Conservation (phyloP, 345 rosid genomes). For the Eucalyptus globulus region DNA sequence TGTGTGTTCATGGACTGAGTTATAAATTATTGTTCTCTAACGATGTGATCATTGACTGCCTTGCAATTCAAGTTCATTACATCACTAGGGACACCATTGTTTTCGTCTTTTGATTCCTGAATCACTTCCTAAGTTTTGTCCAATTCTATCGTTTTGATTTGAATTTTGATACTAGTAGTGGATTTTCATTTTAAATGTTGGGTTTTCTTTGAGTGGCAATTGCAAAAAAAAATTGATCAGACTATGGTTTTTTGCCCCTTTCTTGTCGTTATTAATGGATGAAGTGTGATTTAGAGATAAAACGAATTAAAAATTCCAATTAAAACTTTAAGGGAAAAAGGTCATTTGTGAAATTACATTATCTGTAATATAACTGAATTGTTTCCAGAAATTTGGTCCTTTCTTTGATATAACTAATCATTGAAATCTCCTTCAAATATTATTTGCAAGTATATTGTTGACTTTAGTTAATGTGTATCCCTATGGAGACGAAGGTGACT, state of each 20-base stretch:
- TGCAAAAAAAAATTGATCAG: not conserved
- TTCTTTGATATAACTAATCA: not conserved
- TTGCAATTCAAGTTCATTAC: not conserved
- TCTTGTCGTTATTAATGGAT: not conserved
- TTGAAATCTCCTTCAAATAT: too few species aligned
- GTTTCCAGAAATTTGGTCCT: not conserved
- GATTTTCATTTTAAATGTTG: not conserved
- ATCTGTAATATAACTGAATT: not conserved
- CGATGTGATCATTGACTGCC: not conserved
- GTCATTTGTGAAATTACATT: not conserved
- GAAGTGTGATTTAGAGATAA: not conserved
- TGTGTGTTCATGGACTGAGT: not conserved
- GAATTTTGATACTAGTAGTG: not conserved
- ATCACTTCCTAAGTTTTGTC: not conserved
- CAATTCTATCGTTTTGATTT: not conserved
- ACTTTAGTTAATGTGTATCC: not conserved
- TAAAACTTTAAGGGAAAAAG: not conserved
- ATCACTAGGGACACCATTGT: not conserved
- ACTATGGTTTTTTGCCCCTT: not conserved
- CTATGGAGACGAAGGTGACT: not conserved
- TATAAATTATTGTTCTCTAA: not conserved
- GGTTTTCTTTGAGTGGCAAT: not conserved
- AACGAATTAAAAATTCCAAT: not conserved
- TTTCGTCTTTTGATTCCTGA: not conserved
- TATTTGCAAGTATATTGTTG: not conserved